Base-by-base conservation (phyloP, 495 filamentous ascomycete genomes). In the Daldinia concentrica region DNA sequence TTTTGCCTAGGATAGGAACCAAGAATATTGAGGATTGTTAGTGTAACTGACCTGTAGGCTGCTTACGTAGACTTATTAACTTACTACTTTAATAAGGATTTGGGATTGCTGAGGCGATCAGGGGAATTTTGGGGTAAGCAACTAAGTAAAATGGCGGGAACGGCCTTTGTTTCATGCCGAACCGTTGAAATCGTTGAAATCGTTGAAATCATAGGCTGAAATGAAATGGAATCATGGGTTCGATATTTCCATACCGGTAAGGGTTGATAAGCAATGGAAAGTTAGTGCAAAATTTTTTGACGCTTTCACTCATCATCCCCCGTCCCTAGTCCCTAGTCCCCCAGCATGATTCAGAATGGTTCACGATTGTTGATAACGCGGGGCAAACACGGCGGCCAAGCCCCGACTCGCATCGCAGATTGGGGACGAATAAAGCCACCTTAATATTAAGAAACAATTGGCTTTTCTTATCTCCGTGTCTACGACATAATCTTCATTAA, bases 141-240 rank as follows among this genome's bases (percentile, higher is more conserved):
- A 27, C 19, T 2, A 9, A 17, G 50, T 30, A 37, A 45, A 17
- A 43, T 36, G 34, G 61, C 55, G 34, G 67, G 56, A 54, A 52
- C 54, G 67, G 67, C 36, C 15, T 64, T 64, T 69, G 50, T 22
- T 43, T 60, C 29, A 52, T 37, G 50, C 67, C 67, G 67, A 69
- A 19, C 26, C 15, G 15, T 61, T 48, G 15, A 60, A 9, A n/a
- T n/a, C n/a, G n/a, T n/a, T n/a, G n/a, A n/a, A 69, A 19, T 15
- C 15, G 15, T 61, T 48, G 15, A 61, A 14, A n/a, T 43, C 37
- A 56, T 29, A 30, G 22, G 11, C 26, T 64, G n/a, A 43, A 24
- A 50, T 41, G 32, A 34, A 11, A 34, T 34, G 32, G 2, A 32
- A 32, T 41, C 48, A 45, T 45, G 17, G n/a, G 15, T 45, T 45